A percentile compares a stretch with the other conserved stretches of the same genome.
These are phyloP conservation scores for Myriosclerotinia curreyana DNA, from an alignment of 2,329 filamentous ascomycete genomes.

Conservation along the genomic window DNA sequence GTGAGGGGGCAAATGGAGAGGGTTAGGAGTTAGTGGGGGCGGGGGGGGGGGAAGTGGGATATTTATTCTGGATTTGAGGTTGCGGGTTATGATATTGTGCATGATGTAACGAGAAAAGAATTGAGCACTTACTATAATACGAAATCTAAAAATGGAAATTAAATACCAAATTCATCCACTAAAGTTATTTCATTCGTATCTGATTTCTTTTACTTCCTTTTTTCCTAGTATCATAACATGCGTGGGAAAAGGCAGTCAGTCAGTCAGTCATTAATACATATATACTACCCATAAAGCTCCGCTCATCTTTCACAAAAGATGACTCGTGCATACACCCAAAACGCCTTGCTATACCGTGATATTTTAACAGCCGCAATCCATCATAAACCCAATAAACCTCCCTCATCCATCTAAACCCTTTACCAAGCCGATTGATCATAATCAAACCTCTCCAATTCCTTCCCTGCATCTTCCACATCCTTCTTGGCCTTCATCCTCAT, in stretches of 20 bases:
- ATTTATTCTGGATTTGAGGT: too few species aligned
- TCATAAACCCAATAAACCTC: neutral
- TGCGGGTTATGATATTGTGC: too few species aligned
- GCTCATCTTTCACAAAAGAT: too few species aligned
- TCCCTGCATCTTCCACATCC: slow-evolving; percentile 91
- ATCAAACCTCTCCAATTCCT: slow-evolving; percentile 87
- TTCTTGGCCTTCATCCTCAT: slow-evolving; percentile 99
- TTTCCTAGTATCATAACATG: neutral
- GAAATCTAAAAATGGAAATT: neutral
- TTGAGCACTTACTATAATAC: too few species aligned
- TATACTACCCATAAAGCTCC: neutral
- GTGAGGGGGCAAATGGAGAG: slow-evolving; percentile 5
- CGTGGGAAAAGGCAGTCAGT: neutral
- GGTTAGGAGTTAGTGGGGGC: neutral
- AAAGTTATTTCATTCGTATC: neutral
- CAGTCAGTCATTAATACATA: neutral
- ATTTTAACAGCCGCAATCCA: too few species aligned
- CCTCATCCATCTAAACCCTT: too few species aligned
- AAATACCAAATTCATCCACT: too few species aligned
- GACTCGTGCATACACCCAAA: neutral
- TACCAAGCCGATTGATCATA: slow-evolving; percentile 66
- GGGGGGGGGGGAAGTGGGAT: neutral
- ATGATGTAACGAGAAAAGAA: too few species aligned
- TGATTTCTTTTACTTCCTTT: neutral
- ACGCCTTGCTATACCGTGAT: slow-evolving; percentile 2